These are phyloP conservation scores for Wickerhamomyces mucosus DNA, from an alignment of 805 yeast species.

Conservation along the genomic window DNA sequence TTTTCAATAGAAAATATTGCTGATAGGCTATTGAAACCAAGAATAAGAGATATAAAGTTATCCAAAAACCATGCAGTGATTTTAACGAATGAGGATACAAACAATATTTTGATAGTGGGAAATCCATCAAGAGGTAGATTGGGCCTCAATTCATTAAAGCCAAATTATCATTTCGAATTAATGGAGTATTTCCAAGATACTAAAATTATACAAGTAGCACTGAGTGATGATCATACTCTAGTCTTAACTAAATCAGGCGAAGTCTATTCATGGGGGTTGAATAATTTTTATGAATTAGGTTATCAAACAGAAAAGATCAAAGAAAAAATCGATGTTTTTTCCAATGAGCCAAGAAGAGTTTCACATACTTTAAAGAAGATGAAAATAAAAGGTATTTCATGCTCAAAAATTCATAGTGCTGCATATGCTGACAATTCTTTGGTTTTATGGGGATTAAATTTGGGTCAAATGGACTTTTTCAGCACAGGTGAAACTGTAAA, in stretches of 20 bases:
- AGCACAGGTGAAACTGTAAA: slow-evolving; percentile 22
- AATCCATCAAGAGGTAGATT: slow-evolving; percentile 62
- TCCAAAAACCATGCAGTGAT: slow-evolving; percentile 61
- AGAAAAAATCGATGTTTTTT: slow-evolving; percentile 18
- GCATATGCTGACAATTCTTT: slow-evolving; percentile 39
- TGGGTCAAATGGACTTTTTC: slow-evolving; percentile 70
- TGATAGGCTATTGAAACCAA: slow-evolving; percentile 27
- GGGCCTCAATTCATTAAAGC: slow-evolving; percentile 41
- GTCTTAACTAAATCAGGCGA: slow-evolving; percentile 42
- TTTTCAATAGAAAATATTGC: slow-evolving; percentile 10
- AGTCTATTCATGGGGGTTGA: slow-evolving; percentile 77
- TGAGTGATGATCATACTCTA: slow-evolving; percentile 62
- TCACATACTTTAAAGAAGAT: slow-evolving; percentile 20
- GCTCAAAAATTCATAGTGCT: slow-evolving; percentile 63
- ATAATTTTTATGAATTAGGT: slow-evolving; percentile 61
- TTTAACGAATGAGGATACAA: slow-evolving; percentile 37
- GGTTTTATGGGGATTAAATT: slow-evolving; percentile 71
- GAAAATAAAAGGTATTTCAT: slow-evolving; percentile 24
- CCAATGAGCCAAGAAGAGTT: slow-evolving; percentile 20
- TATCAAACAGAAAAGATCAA: slow-evolving; percentile 24
- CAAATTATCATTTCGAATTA: slow-evolving; percentile 34
- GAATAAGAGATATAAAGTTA: slow-evolving; percentile 38
- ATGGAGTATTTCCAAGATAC: slow-evolving; percentile 30
- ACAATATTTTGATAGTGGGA: slow-evolving; percentile 53
- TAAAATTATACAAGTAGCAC: slow-evolving; percentile 28